Evolutionary conservation across 2,329 filamentous ascomycete species (phyloP).

Genomic region (Diaporthe citri): DNA sequence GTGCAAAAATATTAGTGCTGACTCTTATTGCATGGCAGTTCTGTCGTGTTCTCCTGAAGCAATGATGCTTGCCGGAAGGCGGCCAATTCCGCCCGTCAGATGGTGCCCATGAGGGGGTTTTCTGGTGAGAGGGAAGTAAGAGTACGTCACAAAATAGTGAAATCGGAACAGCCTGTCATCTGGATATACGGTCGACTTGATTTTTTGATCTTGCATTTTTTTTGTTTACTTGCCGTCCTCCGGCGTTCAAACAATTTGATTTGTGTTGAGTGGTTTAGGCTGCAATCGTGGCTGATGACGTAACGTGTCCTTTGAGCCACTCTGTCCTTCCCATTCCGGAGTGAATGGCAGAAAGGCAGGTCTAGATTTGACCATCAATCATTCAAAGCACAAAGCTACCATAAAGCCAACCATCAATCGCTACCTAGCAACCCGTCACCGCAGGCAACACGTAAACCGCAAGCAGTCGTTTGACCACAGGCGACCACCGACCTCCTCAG

Average conservation of each 20-base stretch:
- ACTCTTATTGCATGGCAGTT: no score
- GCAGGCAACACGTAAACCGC: background rate
- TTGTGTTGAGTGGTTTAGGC: background rate
- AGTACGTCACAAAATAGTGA: background rate
- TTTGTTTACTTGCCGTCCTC: background rate
- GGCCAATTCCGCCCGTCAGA: no score
- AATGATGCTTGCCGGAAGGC: no score
- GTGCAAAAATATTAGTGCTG: no score
- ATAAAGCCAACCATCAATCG: background rate
- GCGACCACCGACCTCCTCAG: background rate
- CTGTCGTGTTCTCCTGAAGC: no score
- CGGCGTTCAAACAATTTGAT: background rate
- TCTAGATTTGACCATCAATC: background rate
- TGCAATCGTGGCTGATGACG: background rate
- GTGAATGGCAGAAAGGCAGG: background rate
- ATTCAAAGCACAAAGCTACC: background rate
- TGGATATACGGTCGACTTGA: no score
- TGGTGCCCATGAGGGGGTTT: no score
- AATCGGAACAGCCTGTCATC: background rate
- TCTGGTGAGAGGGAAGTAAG: no score
- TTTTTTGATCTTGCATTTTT: background rate
- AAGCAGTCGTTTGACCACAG: background rate
- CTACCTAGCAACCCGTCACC: no score
- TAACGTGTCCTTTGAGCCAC: background rate
- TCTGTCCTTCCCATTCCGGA: background rate